Conservation (phyloP, 345 rosid species). For the Hibiscus mutabilis region DNA sequence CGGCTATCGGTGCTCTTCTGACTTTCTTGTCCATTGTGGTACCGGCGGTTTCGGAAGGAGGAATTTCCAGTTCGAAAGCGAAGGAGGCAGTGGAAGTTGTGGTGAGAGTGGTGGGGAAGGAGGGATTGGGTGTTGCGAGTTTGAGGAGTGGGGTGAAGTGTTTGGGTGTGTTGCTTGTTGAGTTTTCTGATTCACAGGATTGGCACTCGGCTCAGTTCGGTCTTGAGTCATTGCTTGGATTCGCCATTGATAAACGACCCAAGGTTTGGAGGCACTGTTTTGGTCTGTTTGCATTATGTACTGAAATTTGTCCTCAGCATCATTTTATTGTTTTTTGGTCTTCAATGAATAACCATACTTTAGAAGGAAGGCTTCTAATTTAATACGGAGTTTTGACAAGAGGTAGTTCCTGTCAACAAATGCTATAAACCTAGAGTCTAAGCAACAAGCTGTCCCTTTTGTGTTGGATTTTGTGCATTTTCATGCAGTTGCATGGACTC, state of each 20-base stretch:
- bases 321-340: neutral
- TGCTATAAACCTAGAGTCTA: neutral
- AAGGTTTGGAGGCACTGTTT: conserved; percentile 38
- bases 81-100: conserved; percentile 48
- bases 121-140: conserved; percentile 60
- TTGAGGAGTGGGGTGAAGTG: conserved; percentile 74
- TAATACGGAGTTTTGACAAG: neutral
- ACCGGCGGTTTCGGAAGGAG: conserved; percentile 49
- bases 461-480: neutral
- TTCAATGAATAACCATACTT: neutral
- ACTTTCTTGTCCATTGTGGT: conserved; percentile 63
- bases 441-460: neutral
- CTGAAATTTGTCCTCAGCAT: neutral
- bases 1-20: conserved; percentile 55
- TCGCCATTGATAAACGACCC: conserved; percentile 73
- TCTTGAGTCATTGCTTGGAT: conserved; percentile 54
- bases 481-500: neutral
- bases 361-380: neutral
- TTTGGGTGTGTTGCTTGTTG: conserved; percentile 50
- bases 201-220: conserved; percentile 56
- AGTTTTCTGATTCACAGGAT: conserved; percentile 57
- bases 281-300: neutral
- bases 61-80: conserved; percentile 44
- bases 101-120: conserved; percentile 33
- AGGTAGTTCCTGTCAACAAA: neutral